Conservation (phyloP, 2,329 filamentous ascomycete species). For the Aureobasidium musti region DNA sequence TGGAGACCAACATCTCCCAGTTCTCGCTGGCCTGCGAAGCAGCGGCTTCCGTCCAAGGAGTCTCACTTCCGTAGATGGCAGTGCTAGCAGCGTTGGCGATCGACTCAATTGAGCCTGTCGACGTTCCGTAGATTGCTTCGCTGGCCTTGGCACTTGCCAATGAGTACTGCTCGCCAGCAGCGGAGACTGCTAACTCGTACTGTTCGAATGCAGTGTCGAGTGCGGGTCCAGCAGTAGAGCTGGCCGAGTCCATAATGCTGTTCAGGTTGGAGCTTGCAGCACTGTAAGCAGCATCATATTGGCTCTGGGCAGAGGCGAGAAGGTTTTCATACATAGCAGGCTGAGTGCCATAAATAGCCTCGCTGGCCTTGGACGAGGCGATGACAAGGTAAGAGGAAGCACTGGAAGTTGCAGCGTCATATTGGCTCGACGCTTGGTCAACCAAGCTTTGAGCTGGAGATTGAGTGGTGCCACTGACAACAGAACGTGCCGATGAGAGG, state of each 20-base stretch:
- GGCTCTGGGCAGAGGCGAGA: constrained; percentile 60
- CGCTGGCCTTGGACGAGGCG: constrained; percentile 28
- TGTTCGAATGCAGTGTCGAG: constrained; percentile 39
- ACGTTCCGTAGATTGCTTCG: constrained; percentile 58
- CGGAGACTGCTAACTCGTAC: constrained; percentile 38
- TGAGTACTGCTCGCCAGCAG: constrained; percentile 50
- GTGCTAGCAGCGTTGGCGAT: constrained; percentile 53
- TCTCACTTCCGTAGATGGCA: constrained; percentile 51
- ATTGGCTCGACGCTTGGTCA: constrained; percentile 38
- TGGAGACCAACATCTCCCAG: constrained; percentile 65
- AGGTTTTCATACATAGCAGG: constrained; percentile 69
- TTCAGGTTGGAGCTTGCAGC: constrained; percentile 40
- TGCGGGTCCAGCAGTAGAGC: constrained; percentile 33
- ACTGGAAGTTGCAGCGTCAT: constrained; percentile 37
- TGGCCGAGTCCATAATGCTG: constrained; percentile 35
- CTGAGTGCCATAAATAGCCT: constrained; percentile 61
- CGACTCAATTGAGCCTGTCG: constrained; percentile 55
- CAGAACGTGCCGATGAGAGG: constrained; percentile 34
- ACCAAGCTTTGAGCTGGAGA: constrained; percentile 38
- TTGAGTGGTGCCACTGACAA: constrained; percentile 33
- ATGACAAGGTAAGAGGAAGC: constrained; percentile 32
- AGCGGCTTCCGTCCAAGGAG: constrained; percentile 56
- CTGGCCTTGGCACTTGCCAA: constrained; percentile 45
- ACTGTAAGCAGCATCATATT: constrained; percentile 41
- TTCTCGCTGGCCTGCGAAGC: constrained; percentile 60